phyloP scores from a whole-genome alignment of 2,329 filamentous ascomycete genomes.

The Apiospora aurea region DNA sequence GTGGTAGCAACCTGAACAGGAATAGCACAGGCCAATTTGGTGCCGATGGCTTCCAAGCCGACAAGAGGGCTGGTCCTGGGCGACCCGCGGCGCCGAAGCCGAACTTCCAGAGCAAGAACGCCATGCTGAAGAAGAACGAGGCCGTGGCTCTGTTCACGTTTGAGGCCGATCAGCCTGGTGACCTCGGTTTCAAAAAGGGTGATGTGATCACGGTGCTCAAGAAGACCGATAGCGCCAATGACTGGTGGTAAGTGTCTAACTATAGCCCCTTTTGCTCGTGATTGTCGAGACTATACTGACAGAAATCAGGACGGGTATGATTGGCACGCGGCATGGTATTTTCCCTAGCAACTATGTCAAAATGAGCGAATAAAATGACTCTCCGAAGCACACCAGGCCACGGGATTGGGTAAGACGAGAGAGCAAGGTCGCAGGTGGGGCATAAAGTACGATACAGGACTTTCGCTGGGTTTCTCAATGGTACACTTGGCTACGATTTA shows the following conservation, averaged over 20 bases:
- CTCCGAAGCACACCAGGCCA: background rate
- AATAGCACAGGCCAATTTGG: constrained; percentile 59
- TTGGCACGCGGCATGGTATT: constrained; percentile 85
- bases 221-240: constrained; percentile 89
- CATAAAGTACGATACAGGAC: constrained; percentile 8
- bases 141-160: constrained; percentile 93
- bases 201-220: constrained; percentile 95
- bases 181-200: constrained; percentile 96
- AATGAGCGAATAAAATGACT: constrained; percentile 50
- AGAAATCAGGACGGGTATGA: constrained; percentile 77
- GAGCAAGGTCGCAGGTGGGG: background rate
- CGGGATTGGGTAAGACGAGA: background rate
- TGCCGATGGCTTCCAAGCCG: constrained; percentile 54
- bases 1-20: constrained; percentile 50
- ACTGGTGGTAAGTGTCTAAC: constrained; percentile 79
- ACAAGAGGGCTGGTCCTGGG: constrained; percentile 66
- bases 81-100: constrained; percentile 91
- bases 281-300: constrained; percentile 26
- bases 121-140: constrained; percentile 72
- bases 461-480: constrained; percentile 17
- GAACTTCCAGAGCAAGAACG: constrained; percentile 71
- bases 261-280: background rate
- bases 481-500: background rate
- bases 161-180: constrained; percentile 90
- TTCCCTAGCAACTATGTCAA: constrained; percentile 87